Conservation (phyloP, 75 land plant species). For the Cupressus sempervirens region DNA sequence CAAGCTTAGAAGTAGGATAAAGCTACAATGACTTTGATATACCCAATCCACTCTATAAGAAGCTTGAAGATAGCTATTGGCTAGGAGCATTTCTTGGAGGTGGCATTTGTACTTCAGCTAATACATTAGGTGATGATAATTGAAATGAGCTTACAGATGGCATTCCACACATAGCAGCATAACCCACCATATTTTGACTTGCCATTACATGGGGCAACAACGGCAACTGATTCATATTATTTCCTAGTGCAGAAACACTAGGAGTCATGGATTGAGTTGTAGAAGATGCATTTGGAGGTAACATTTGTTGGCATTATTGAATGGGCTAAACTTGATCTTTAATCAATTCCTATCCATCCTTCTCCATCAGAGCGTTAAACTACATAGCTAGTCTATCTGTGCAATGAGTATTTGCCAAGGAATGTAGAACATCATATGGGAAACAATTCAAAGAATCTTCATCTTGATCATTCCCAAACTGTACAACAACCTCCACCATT, state of each 20-base stretch:
- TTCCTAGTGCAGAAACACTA: conserved; percentile 39
- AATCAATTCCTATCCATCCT: conserved; percentile 58
- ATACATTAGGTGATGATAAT: conserved; percentile 31
- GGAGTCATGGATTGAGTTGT: conserved; percentile 42
- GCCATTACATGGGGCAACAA: conserved; percentile 26
- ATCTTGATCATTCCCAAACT: conserved; percentile 68
- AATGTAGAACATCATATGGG: conserved; percentile 57
- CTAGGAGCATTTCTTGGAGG: conserved; percentile 54
- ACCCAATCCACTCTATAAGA: conserved; percentile 34
- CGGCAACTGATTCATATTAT: conserved; percentile 37
- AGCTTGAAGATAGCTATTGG: conserved; percentile 49
- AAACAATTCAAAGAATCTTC: conserved; percentile 26
- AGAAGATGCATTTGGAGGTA: conserved; percentile 31
- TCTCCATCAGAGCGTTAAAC: conserved; percentile 58
- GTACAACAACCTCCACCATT: conserved; percentile 66
- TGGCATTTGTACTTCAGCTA: conserved; percentile 46
- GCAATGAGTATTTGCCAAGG: conserved; percentile 62
- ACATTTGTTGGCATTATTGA: conserved; percentile 21
- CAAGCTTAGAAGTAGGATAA: conserved; percentile 43
- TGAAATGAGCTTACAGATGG: conserved; percentile 23
- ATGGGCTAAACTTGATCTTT: conserved; percentile 56
- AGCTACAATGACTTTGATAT: conserved; percentile 36
- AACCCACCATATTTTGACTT: conserved; percentile 31
- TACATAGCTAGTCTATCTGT: conserved; percentile 87
- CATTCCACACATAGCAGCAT: conserved; percentile 31